Evolutionary conservation across 1,284 basidiomycete species (phyloP).

Genomic region (Heimioporus punctisporus): DNA sequence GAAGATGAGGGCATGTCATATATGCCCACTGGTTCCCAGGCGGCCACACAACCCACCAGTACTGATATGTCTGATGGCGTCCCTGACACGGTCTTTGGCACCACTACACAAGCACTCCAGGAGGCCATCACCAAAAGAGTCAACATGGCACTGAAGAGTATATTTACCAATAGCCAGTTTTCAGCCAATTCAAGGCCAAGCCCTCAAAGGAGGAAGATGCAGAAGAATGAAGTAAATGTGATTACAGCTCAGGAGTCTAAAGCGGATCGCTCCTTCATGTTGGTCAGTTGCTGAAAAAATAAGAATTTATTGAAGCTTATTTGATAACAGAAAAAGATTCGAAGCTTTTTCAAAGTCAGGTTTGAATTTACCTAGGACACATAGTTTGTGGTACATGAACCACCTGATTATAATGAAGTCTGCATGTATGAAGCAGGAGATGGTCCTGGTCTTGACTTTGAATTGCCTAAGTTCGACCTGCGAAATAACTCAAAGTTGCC

Average conservation of each 20-base stretch:
- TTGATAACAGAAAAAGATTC: background rate
- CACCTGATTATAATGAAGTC: background rate
- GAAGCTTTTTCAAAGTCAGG: background rate
- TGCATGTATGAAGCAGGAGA: background rate
- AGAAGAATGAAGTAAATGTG: background rate
- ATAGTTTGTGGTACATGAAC: background rate
- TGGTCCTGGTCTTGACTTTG: background rate
- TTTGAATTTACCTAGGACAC: background rate
- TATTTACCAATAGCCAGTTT: too few species aligned
- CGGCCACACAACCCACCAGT: too few species aligned
- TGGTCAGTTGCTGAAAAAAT: background rate
- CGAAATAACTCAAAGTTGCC: background rate
- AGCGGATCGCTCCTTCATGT: background rate
- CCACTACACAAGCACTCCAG: too few species aligned
- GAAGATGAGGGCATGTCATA: background rate
- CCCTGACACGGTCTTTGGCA: too few species aligned
- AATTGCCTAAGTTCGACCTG: background rate
- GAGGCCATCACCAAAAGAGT: too few species aligned
- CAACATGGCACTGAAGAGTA: too few species aligned
- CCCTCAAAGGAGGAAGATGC: too few species aligned
- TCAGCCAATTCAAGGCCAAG: too few species aligned
- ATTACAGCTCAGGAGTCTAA: background rate
- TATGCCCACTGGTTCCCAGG: too few species aligned
- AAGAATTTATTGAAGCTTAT: background rate
- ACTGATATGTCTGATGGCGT: too few species aligned